Base-by-base conservation (phyloP, 169 alveolate genomes). In the Perkinsus chesapeaki region DNA sequence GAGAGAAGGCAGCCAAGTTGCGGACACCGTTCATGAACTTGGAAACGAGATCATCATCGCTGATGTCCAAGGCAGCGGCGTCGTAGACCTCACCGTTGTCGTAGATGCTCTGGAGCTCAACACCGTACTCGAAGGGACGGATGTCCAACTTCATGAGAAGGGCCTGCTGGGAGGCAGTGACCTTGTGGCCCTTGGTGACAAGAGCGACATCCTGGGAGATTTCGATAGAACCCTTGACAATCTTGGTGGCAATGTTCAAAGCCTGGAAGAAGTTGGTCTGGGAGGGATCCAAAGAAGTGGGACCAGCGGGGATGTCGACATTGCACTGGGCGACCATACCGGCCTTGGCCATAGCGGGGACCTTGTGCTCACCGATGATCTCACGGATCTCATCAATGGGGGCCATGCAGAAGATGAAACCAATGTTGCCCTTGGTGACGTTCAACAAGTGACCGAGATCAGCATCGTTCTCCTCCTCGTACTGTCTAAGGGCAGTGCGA, bases 211-310 rank as follows among this genome's bases (percentile, higher is more conserved):
- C 98, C 90, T 98, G 97, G 39, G 98, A 99, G 93, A 99, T 99
- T 97, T 99, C 99, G 93, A 99, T 99, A 95, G 99, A 99, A 91
- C 99, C 99, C 97, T 98, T 99, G 94, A 98, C 99, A 95, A 99
- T 99, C 96, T 99, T 99, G 93, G 99, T 99, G 23, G 99, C 98
- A 94, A 99, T 99, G 94, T 99, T 99, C 94, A 99, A 97, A 48
- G 99, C 99, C 96, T 99, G 99, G 99, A 99, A 99, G 99, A 99
- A 99, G 91, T 99, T 97, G 39, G 99, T 99, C 96, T 98, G 99
- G 39, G 99, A 98, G 39, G 99, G 99, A 95, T 99, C 99, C 98
- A 99, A 97, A 93, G 99, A 99, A 39, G 99, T 99, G 39, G 99
- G 98, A 19, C 99, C 99, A 72, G 99, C 99, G 20, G 99, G 99